A percentile compares a stretch with the other conserved stretches of the same genome.
phyloP scores from a whole-genome alignment of 1,284 basidiomycete genomes.

The Malassezia sp. region DNA sequence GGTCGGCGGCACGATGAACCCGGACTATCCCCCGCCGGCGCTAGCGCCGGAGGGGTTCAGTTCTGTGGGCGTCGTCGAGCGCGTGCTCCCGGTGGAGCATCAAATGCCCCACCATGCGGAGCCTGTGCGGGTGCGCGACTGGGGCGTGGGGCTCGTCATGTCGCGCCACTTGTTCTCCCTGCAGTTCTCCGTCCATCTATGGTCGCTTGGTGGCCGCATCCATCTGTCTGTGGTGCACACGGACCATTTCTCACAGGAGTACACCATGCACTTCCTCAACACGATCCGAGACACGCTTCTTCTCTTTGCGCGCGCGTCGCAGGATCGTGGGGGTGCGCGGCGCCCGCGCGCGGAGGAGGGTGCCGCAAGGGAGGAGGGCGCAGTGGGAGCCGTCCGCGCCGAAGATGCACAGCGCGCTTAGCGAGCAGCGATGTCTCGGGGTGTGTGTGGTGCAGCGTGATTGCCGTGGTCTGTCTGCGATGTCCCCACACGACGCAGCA shows the following conservation, averaged over 20 bases:
- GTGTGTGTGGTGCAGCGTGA: too few species aligned
- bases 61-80: constrained; percentile 12
- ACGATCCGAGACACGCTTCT: constrained; percentile 3
- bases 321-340: too few species aligned
- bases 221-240: constrained; percentile 13
- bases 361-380: too few species aligned
- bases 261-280: constrained; percentile 4
- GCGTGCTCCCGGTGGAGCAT: not conserved
- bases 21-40: not conserved
- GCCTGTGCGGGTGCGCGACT: constrained; percentile 7
- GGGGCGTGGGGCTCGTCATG: constrained; percentile 14
- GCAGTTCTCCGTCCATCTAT: constrained; percentile 14
- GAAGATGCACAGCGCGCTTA: constrained; percentile 5
- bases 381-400: too few species aligned
- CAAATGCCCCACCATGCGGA: not conserved
- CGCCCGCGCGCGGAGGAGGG: too few species aligned
- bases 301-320: constrained; percentile 10
- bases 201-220: constrained; percentile 3
- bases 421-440: too few species aligned
- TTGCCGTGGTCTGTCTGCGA: too few species aligned
- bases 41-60: constrained; percentile 15
- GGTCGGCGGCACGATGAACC: constrained; percentile 2
- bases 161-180: constrained; percentile 6
- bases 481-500: too few species aligned
- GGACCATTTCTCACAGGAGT: constrained; percentile 1